Base-by-base conservation (phyloP, 2,329 filamentous ascomycete species). In the Clonostachys solani region DNA sequence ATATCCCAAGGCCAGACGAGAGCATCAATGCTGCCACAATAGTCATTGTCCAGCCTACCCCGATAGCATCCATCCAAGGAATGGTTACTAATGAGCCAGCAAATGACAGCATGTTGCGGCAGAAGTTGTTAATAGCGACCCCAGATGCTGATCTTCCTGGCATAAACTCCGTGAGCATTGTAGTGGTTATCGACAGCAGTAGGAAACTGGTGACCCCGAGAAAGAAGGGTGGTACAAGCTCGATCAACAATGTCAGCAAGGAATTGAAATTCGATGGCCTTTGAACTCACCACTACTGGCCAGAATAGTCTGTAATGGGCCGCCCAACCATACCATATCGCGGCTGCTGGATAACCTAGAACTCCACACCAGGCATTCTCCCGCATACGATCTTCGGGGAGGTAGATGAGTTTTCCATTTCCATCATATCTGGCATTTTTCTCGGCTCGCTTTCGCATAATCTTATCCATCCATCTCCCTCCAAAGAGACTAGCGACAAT, bases 131-230 rank as follows among this genome's bases (percentile, higher is more conserved):
- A 40, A 92, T 72, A 1, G 89, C 89, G 4, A 92, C 86, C 2
- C 87, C 88, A 12, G 80, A 80, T 5, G 83, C 87, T 44, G 84
- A 85, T 52, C 78, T 75, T 40, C 80, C 76, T 13, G 87, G 87
- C 74, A 92, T 85, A 59, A 92, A 91, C 60, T 94, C 89, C 0
- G 89, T 92, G 54, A 94, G 71, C 86, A 94, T 91, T 0, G 89
- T 94, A 0, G 87, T 91, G 1, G 81, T 75, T 55, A 82, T 77
- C 43, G 81, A 66, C 68, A 71, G 16, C 29, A 40, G 35, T 33
- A 12, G 35, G 23, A 37, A 9, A 33, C 40, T 43, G 12, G 37
- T 33, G 6, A 37, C n/a, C 19, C 16, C 29, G 18, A 16, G 15
- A 17, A 7, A 10, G 17, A 18, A 38, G 36, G 17, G 5, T 6